These are phyloP conservation scores for Kluyveromyces siamensis DNA, from an alignment of 805 yeast genomes.

Conservation along the genomic window DNA sequence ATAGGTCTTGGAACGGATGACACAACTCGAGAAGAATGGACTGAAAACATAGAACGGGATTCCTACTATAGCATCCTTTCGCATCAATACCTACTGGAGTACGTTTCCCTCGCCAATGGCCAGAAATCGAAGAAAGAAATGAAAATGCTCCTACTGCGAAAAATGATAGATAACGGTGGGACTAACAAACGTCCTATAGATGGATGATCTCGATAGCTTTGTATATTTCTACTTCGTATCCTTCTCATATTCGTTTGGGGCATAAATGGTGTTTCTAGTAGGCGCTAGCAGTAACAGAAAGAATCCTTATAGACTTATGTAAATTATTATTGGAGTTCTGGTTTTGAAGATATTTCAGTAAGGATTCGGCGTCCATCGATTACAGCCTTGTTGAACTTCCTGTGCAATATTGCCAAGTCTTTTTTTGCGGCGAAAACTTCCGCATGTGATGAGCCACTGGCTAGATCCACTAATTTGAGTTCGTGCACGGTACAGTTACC, in stretches of 20 bases:
- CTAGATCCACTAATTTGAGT: constrained; percentile 27
- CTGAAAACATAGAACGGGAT: constrained; percentile 37
- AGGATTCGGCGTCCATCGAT: constrained; percentile 39
- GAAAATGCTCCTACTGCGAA: constrained; percentile 18
- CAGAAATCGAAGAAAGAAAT: constrained; percentile 16
- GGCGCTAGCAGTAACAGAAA: too few relatives aligned
- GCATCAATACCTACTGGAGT: constrained; percentile 25
- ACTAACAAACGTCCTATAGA: not conserved
- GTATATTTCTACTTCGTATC: too few relatives aligned
- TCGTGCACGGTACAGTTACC: constrained; percentile 12
- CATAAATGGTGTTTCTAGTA: too few relatives aligned
- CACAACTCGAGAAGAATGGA: constrained; percentile 63
- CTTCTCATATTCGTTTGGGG: too few relatives aligned
- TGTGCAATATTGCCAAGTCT: constrained; percentile 24
- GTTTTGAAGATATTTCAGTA: constrained; percentile 23
- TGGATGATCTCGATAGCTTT: not conserved
- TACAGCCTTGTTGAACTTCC: constrained; percentile 33
- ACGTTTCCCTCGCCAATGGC: constrained; percentile 19
- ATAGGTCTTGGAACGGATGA: constrained; percentile 71
- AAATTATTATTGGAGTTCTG: not conserved
- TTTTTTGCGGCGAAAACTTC: constrained; percentile 25
- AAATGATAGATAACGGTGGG: constrained; percentile 12
- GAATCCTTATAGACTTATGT: not conserved
- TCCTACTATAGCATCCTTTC: constrained; percentile 21
- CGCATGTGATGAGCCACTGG: constrained; percentile 33